These are phyloP conservation scores for Piloderma croceum DNA, from an alignment of 768 basidiomycete genomes.

Conservation along the genomic window DNA sequence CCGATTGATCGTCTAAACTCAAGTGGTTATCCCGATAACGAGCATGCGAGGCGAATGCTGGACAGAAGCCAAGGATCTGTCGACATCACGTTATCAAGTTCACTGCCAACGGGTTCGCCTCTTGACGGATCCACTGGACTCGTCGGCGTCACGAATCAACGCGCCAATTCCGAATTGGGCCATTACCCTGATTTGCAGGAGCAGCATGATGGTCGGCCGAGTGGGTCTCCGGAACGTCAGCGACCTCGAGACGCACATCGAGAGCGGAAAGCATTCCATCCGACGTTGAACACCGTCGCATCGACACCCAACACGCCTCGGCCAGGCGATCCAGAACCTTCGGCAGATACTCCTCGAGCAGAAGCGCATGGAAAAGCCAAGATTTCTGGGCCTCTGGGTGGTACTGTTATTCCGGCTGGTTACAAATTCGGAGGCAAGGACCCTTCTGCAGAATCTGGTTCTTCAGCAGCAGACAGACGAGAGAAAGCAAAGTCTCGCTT, in stretches of 20 bases:
- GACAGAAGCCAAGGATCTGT: conserved; percentile 49
- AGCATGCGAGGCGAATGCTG: conserved; percentile 35
- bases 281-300: conserved; percentile 44
- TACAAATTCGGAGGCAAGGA: conserved; percentile 89
- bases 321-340: conserved; percentile 40
- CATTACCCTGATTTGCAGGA: conserved; percentile 67
- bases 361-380: no score
- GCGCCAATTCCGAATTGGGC: conserved; percentile 78
- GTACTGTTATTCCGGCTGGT: conserved; percentile 78
- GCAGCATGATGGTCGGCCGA: conserved; percentile 25
- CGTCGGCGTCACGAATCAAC: conserved; percentile 34
- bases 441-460: conserved; percentile 35
- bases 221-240: conserved; percentile 50
- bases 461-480: conserved; percentile 57
- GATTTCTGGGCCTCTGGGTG: conserved; percentile 85
- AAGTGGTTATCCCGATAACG: conserved; percentile 29
- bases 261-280: conserved; percentile 60
- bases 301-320: conserved; percentile 41
- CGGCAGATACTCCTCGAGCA: no score
- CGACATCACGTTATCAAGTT: conserved; percentile 58
- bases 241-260: conserved; percentile 45
- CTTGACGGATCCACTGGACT: conserved; percentile 29
- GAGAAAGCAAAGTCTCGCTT: conserved; percentile 93
- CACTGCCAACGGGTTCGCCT: conserved; percentile 46
- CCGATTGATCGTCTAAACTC: conserved; percentile 37